Percentiles rank a stretch among this genome's conserved stretches.
Conservation (phyloP, 371 early-diverging fungal genomes). For the Capniomyces stellatus region DNA sequence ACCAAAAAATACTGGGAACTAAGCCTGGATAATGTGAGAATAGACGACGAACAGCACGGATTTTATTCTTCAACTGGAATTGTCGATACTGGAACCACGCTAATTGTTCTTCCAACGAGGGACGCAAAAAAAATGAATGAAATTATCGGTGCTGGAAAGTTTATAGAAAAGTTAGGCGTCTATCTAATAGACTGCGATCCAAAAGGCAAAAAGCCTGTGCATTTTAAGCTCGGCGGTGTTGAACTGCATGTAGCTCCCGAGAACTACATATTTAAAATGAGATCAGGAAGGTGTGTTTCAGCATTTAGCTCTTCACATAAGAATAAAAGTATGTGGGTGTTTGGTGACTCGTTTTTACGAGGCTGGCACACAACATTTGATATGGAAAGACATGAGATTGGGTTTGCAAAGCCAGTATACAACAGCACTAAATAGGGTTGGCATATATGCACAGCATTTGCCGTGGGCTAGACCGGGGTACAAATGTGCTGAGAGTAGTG, state of each 20-base stretch:
- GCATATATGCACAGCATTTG: too few relatives aligned
- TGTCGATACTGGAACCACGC: slow-evolving; percentile 27
- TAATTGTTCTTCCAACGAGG: slow-evolving; percentile 19
- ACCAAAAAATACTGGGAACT: slow-evolving; percentile 29
- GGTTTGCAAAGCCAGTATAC: slow-evolving; percentile 17
- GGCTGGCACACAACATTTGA: slow-evolving; percentile 25
- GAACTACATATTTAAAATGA: slow-evolving; percentile 27
- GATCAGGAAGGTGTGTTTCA: slow-evolving; percentile 21
- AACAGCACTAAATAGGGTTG: too few relatives aligned
- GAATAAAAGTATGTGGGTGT: slow-evolving; percentile 17
- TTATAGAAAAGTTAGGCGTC: slow-evolving; percentile 29
- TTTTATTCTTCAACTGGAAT: slow-evolving; percentile 9
- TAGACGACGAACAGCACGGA: background rate
- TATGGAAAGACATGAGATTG: slow-evolving; percentile 12
- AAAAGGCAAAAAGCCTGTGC: slow-evolving; percentile 12
- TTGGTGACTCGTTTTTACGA: slow-evolving; percentile 21
- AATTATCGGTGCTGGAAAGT: slow-evolving; percentile 35
- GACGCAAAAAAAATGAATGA: slow-evolving; percentile 29
- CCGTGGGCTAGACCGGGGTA: too few relatives aligned
- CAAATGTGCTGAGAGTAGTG: too few relatives aligned
- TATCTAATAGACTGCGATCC: slow-evolving; percentile 18
- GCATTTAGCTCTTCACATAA: slow-evolving; percentile 21
- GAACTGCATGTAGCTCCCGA: slow-evolving; percentile 15
- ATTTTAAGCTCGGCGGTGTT: slow-evolving; percentile 15
- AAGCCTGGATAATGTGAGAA: slow-evolving; percentile 5